Evolutionary conservation across 331 rosid genomes (phyloP).

Genomic region (Dryas integrifolia): DNA sequence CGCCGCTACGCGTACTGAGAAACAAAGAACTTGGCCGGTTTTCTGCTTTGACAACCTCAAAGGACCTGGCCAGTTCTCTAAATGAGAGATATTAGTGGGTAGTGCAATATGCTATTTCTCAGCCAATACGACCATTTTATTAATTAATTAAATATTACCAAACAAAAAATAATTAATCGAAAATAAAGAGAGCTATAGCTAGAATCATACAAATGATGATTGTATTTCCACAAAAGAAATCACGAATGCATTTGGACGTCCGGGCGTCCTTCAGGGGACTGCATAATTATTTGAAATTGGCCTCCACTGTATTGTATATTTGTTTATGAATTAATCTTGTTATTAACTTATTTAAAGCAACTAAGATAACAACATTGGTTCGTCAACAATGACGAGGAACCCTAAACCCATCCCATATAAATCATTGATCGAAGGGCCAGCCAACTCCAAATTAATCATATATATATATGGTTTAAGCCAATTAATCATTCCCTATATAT

Average conservation of each 20-base stretch:
- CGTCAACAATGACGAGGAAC: neutral
- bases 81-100: neutral
- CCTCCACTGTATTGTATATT: neutral
- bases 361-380: neutral
- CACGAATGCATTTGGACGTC: constrained; percentile 16
- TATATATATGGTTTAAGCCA: neutral
- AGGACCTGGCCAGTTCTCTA: neutral
- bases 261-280: neutral
- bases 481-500: no score
- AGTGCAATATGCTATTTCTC: neutral
- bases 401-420: neutral
- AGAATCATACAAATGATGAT: neutral
- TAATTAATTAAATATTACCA: neutral
- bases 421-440: neutral
- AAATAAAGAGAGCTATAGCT: neutral
- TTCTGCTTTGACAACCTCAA: neutral
- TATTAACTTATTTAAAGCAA: neutral
- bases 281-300: neutral
- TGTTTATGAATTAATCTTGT: neutral
- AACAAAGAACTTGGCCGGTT: neutral
- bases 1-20: neutral
- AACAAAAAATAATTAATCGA: neutral
- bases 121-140: neutral
- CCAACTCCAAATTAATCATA: no score
- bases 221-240: neutral